A percentile compares a stretch with the other conserved stretches of the same genome.
These are phyloP conservation scores for Ensete ventricosum DNA, from an alignment of 176 grass and related monocot genomes.

Conservation along the genomic window DNA sequence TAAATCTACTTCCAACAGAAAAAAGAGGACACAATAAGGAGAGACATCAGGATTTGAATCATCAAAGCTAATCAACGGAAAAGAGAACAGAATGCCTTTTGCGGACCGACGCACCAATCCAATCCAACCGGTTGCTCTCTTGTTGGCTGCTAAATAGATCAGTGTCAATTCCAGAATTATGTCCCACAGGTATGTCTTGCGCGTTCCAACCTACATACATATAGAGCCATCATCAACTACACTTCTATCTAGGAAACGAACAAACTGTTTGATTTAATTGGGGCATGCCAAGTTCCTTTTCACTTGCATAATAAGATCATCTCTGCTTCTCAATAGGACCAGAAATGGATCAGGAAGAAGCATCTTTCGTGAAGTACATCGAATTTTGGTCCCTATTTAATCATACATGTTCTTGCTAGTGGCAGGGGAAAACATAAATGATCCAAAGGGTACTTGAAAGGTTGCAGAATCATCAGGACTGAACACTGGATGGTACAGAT, in stretches of 20 bases:
- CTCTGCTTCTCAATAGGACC: constrained; percentile 82
- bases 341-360: constrained; percentile 88
- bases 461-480: neutral
- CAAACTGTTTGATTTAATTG: neutral
- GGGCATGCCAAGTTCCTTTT: constrained; percentile 62
- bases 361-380: constrained; percentile 89
- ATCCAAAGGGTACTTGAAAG: neutral
- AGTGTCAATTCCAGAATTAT: constrained; percentile 79
- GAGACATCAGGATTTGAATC: too few species aligned
- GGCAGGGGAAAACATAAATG: neutral
- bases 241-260: neutral
- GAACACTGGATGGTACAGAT: neutral
- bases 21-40: too few species aligned
- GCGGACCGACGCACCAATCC: constrained; percentile 30
- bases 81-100: neutral
- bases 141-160: constrained; percentile 89
- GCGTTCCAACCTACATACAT: constrained; percentile 77
- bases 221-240: neutral
- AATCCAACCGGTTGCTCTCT: constrained; percentile 45
- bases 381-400: constrained; percentile 66
- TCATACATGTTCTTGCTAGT: neutral
- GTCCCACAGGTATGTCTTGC: constrained; percentile 73
- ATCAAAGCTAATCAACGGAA: neutral
- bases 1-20: too few species aligned
- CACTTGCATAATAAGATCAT: constrained; percentile 81